phyloP scores from a whole-genome alignment of 495 filamentous ascomycete genomes.

The Penicillium fimorum region DNA sequence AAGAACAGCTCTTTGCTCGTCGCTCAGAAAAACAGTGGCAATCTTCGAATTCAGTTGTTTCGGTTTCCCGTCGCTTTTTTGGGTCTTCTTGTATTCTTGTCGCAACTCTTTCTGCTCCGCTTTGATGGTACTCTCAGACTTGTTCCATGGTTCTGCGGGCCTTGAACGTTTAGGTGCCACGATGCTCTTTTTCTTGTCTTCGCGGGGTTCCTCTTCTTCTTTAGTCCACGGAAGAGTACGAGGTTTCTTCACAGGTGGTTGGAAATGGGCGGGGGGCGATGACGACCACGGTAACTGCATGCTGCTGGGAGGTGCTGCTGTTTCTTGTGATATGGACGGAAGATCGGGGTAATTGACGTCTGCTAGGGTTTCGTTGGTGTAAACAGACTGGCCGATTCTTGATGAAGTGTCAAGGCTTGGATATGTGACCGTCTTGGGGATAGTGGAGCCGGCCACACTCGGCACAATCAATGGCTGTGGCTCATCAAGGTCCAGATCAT shows the following conservation, averaged over 20 bases:
- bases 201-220: conserved; percentile 30
- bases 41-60: conserved; percentile 34
- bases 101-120: conserved; percentile 74
- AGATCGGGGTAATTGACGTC: conserved; percentile 44
- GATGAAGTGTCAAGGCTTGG: conserved; percentile 22
- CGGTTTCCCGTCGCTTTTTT: conserved; percentile 30
- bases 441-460: conserved; percentile 12
- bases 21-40: conserved; percentile 69
- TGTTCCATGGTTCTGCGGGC: conserved; percentile 69
- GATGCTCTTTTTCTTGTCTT: conserved; percentile 26
- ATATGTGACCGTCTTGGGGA: conserved; percentile 23
- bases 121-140: conserved; percentile 75
- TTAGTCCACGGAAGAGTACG: conserved; percentile 57
- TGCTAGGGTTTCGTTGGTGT: conserved; percentile 13
- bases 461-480: conserved; percentile 34
- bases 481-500: conserved; percentile 50
- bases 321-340: conserved; percentile 36
- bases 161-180: conserved; percentile 41
- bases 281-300: conserved; percentile 62
- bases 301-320: conserved; percentile 47
- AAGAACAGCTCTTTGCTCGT: conserved; percentile 82
- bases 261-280: conserved; percentile 54
- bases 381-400: conserved; percentile 9
- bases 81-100: conserved; percentile 56
- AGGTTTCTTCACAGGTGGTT: conserved; percentile 41